phyloP scores from a whole-genome alignment of 305 asterid species.

The Rubia peregrina region DNA sequence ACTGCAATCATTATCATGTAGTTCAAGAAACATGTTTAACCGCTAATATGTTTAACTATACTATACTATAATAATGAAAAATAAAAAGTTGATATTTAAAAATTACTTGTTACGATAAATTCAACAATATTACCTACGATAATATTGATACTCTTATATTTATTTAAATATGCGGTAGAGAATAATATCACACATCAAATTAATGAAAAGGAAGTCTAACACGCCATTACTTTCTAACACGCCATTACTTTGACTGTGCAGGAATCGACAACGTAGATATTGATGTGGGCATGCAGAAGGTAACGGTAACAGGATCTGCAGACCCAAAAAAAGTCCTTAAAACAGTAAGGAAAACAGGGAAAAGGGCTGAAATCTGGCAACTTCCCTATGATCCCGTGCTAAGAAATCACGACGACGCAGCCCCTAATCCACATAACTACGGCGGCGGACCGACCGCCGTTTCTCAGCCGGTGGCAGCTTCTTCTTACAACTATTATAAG shows the following conservation, averaged over 20 bases:
- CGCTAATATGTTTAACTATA: no score
- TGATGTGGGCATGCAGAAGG: conserved; percentile 70
- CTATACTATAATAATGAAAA: no score
- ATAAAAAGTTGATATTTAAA: no score
- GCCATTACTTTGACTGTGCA: conserved; percentile 14
- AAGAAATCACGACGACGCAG: conserved; percentile 36
- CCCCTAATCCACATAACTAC: conserved; percentile 22
- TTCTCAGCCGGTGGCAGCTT: conserved; percentile 38
- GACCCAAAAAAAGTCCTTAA: conserved; percentile 63
- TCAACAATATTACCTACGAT: no score
- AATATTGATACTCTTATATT: no score
- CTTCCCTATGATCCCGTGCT: conserved; percentile 47
- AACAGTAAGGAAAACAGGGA: conserved; percentile 50
- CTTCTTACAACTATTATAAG: conserved; percentile 65
- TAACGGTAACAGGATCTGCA: conserved; percentile 62
- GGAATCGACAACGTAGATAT: conserved; percentile 66
- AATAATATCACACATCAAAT: no score
- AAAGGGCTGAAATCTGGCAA: conserved; percentile 71
- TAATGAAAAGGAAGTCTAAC: not conserved
- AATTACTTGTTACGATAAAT: no score
- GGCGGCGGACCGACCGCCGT: conserved; percentile 23
- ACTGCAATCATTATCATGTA: no score
- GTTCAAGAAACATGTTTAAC: no score
- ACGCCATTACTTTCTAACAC: no score
- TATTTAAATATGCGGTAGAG: no score